phyloP scores from a whole-genome alignment of 2,329 filamentous ascomycete species.

The Thermomyces lanuginosus region DNA sequence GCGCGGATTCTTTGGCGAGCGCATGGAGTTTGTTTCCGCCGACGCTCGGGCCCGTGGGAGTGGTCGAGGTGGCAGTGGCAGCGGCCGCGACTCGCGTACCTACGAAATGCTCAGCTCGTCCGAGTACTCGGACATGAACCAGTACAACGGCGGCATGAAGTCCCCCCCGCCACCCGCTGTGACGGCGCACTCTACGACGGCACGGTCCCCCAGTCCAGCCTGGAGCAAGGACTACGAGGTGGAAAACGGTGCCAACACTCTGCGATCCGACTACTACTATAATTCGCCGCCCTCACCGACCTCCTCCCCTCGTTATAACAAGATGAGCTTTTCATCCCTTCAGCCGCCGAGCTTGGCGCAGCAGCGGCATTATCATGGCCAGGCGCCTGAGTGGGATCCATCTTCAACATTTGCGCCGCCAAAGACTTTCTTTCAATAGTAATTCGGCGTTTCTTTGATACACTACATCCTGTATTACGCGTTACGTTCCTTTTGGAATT shows the following conservation, averaged over 20 bases:
- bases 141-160: no score
- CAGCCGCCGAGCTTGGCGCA: slow-evolving; percentile 3
- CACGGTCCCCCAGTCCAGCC: slow-evolving; percentile 8
- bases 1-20: slow-evolving; percentile 29
- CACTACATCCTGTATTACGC: no score
- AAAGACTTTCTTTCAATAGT: slow-evolving; percentile 3
- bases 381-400: slow-evolving; percentile 4
- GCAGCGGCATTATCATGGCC: background rate
- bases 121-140: no score
- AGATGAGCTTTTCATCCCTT: slow-evolving; percentile 6
- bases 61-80: no score
- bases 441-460: no score
- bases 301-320: no score
- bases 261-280: no score
- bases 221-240: slow-evolving; percentile 1
- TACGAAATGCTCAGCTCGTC: slow-evolving; percentile 56
- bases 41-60: slow-evolving; percentile 52
- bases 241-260: no score
- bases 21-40: slow-evolving; percentile 72
- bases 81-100: slow-evolving; percentile 49
- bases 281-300: no score
- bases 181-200: slow-evolving; percentile 14
- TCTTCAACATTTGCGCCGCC: slow-evolving; percentile 6
- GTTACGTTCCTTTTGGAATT: no score
- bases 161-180: slow-evolving; percentile 17